Base-by-base conservation (phyloP, 2,329 filamentous ascomycete species). In the Ophiosphaerella korrae region DNA sequence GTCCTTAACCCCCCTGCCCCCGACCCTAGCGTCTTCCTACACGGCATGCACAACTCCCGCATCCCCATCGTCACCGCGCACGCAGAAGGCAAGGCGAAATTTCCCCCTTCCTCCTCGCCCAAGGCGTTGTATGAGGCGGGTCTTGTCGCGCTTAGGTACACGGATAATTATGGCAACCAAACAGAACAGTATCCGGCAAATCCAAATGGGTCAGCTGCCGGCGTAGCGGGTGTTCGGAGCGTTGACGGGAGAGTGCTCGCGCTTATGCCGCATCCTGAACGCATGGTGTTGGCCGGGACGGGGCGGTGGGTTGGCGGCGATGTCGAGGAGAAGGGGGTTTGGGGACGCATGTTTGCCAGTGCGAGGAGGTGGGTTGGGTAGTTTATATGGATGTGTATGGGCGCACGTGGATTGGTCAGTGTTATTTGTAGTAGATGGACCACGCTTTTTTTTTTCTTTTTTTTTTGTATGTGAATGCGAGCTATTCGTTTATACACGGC, bases 181-280 rank as follows among this genome's bases (percentile, higher is more conserved):
- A 94, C 94, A 1, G 89, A 92, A 74, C 80, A 79, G 61, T 99
- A 97, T 70, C 94, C 94, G 1, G 89, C 82, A 77, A 97, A 97
- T 77, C 89, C 88, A 44, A 96, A 96, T 75, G 92, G 92, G 45
- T 91, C 88, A 68, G 89, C 90, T 1, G 80, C 83, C 55, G 92
- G 90, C 68, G 88, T 96, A 58, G 89, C 92, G 1, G 91, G 87
- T 69, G 88, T 95, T 23, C 81, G 88, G 62, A 92, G 84, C 64
- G 82, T 79, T 37, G 88, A 96, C 68, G 92, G 92, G 11, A 83
- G 90, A 50, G 89, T 95, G 1, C 74, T 96, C 61, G 91, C 91
- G 6, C 84, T 96, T 77, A 96, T 97, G 92, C 92, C 92, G 54
- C 92, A 96, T 73, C 92, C 92, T 1, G 92, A 97, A 78, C 84